phyloP scores from a whole-genome alignment of 2,329 filamentous ascomycete species.

The Ustulina deusta region DNA sequence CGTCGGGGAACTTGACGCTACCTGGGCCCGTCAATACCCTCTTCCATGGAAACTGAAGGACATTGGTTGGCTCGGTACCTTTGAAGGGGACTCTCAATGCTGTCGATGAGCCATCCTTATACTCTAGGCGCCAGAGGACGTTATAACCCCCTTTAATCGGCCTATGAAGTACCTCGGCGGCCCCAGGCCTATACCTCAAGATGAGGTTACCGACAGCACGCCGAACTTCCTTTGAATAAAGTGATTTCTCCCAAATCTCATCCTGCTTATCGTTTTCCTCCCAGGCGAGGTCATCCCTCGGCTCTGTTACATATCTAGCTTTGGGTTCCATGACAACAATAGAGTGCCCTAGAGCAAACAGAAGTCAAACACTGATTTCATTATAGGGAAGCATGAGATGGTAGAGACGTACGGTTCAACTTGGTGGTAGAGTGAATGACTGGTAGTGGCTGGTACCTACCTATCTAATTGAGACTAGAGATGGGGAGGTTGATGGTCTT shows the following conservation, averaged over 20 bases:
- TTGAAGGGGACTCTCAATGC: conserved; percentile 24
- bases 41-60: conserved; percentile 24
- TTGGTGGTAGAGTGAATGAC: conserved; percentile 27
- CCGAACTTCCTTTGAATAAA: conserved; percentile 19
- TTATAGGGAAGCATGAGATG: conserved; percentile 28
- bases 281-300: conserved; percentile 21
- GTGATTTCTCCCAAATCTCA: conserved; percentile 25
- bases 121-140: conserved; percentile 27
- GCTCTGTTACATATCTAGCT: conserved; percentile 22
- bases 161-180: conserved; percentile 23
- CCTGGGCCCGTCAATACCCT: conserved; percentile 21
- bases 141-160: conserved; percentile 29
- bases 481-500: conserved; percentile 28
- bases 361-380: conserved; percentile 31
- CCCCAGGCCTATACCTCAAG: conserved; percentile 24
- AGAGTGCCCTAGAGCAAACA: conserved; percentile 25
- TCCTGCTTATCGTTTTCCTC: conserved; percentile 20
- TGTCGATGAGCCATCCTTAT: conserved; percentile 30
- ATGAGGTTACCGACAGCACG: conserved; percentile 26
- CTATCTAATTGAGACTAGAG: conserved; percentile 27
- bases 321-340: conserved; percentile 22
- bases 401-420: conserved; percentile 28
- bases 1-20: conserved; percentile 49
- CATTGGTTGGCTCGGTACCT: conserved; percentile 27
- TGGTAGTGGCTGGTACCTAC: conserved; percentile 29